Percentiles rank a stretch among this genome's conserved stretches.
Evolutionary conservation across 768 basidiomycete species (phyloP).

Genomic region (Amanita pallidorosea): DNA sequence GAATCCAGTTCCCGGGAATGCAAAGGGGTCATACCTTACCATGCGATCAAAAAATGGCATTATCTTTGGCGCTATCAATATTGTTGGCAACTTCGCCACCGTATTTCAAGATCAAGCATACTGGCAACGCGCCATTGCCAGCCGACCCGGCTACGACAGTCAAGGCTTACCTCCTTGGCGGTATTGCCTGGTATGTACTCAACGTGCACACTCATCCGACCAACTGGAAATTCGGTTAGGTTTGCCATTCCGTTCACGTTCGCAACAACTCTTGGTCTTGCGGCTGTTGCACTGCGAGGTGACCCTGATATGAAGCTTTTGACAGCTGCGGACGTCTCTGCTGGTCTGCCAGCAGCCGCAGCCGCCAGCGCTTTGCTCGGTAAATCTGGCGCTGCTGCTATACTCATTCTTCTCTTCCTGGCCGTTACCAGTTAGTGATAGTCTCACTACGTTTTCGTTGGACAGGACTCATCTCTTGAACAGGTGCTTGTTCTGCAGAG

Average conservation of each 20-base stretch:
- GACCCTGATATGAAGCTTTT: constrained; percentile 42
- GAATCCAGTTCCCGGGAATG: constrained; percentile 70
- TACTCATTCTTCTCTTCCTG: constrained; percentile 77
- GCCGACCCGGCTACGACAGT: constrained; percentile 74
- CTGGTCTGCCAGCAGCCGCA: constrained; percentile 80
- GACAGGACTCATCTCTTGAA: neutral
- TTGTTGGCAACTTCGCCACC: constrained; percentile 71
- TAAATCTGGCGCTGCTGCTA: constrained; percentile 64
- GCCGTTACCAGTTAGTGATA: constrained; percentile 54
- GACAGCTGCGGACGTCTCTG: constrained; percentile 59
- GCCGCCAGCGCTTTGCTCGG: constrained; percentile 79
- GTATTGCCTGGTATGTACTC: constrained; percentile 62
- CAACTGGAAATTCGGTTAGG: constrained; percentile 20
- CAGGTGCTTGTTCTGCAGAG: constrained; percentile 70
- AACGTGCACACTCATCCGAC: neutral
- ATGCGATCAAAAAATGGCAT: constrained; percentile 70
- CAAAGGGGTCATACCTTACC: constrained; percentile 76
- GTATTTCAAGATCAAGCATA: constrained; percentile 65
- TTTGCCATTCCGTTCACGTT: constrained; percentile 84
- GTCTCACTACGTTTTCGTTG: neutral
- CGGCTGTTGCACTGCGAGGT: constrained; percentile 71
- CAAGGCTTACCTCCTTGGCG: constrained; percentile 85
- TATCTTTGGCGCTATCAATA: constrained; percentile 81
- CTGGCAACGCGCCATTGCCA: constrained; percentile 89
- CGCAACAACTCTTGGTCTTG: constrained; percentile 79